Base-by-base conservation (phyloP, 2,329 filamentous ascomycete species). In the Phaeosphaeriaceae sp. region DNA sequence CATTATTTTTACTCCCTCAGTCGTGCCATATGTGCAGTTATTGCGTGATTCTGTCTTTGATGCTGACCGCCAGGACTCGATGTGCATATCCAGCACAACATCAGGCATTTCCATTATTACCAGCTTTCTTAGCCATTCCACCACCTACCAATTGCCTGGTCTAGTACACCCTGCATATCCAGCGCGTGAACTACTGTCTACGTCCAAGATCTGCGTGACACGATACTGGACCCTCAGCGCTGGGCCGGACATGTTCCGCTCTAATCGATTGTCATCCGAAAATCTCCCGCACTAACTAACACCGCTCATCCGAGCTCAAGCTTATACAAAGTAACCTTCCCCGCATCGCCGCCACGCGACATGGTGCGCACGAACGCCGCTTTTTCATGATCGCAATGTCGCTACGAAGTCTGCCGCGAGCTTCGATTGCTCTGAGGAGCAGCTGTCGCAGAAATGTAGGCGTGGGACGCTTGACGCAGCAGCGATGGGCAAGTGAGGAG, bases 401-500 rank as follows among this genome's bases (percentile, higher is more conserved):
- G 57, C 48, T 70, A 52, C 62, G 69, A 67, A 67, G 62, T 57
- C 50, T 73, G 22, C 58, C 71, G 20, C 65, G 65, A 56, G 65
- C 64, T 59, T 60, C 67, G 33, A 60, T 66, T 47, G 68, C 66
- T 55, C 59, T 66, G 17, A 56, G 66, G 53, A 65, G 56, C 57
- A 22, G 51, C 27, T 52, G 57, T 33, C 48, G 55, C 33, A 57
- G 54, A 27, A 48, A 46, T 49, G 49, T 48, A 41, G 52, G 55
- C 52, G 58, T 58, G 25, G 62, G 65, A 51, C 54, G 61, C 53
- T 53, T 61, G 31, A 56, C 65, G 36, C 71, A 74, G 41, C 61
- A 66, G 51, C 70, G 78, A 67, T 80, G 79, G 70, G 77, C 76
- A 49, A 76, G 74, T 48, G 51, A 66, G 10, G 56, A 65, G 27